A percentile compares a stretch with the other conserved stretches of the same genome.
phyloP scores from a whole-genome alignment of 352 stramenopile genomes.

The Phytophthora cajani region DNA sequence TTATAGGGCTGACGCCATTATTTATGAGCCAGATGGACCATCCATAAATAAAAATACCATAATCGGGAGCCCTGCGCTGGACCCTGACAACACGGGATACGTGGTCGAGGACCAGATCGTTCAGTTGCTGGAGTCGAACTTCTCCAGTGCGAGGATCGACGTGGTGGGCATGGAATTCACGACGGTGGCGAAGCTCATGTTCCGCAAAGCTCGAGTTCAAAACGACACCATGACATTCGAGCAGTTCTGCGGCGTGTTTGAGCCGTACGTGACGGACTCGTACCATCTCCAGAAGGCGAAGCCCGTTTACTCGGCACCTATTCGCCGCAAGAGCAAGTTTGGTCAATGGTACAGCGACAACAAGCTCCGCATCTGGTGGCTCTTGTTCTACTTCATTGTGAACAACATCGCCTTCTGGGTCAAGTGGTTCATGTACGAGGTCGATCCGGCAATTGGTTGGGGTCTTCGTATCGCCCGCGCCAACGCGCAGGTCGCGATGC shows the following conservation, averaged over 20 bases:
- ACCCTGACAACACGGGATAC: conserved; percentile 48
- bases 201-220: conserved; percentile 58
- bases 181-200: conserved; percentile 67
- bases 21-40: too few relatives aligned
- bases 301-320: conserved; percentile 33
- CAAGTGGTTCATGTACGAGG: conserved; percentile 70
- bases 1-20: too few relatives aligned
- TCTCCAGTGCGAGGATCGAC: conserved; percentile 72
- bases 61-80: too few relatives aligned
- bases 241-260: conserved; percentile 69
- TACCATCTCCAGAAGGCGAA: conserved; percentile 50
- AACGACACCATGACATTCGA: conserved; percentile 65
- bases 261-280: conserved; percentile 63
- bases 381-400: conserved; percentile 66
- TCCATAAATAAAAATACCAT: too few relatives aligned
- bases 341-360: conserved; percentile 67
- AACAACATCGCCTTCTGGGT: conserved; percentile 69
- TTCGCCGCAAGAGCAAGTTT: conserved; percentile 53
- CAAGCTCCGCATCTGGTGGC: conserved; percentile 77
- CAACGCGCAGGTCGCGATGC: conserved; percentile 74
- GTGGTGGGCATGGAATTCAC: conserved; percentile 72
- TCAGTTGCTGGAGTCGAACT: conserved; percentile 68
- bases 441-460: conserved; percentile 72
- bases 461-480: conserved; percentile 65
- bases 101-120: conserved; percentile 65